Conservation (phyloP, 805 yeast species). For the Wickerhamiella allomyrinae region DNA sequence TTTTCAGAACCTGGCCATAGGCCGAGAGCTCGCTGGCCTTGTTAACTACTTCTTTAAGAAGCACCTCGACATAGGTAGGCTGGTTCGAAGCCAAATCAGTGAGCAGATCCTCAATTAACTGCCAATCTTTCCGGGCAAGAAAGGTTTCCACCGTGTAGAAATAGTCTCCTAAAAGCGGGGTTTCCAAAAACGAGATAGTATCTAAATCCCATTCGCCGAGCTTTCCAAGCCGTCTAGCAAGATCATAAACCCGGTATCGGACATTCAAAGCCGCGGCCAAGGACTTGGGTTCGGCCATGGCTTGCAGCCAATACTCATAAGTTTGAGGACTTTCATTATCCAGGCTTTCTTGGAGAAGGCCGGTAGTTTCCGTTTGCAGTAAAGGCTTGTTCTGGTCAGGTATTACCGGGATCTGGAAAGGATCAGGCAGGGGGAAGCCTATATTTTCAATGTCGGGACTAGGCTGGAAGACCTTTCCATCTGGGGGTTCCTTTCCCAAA, state of each 20-base stretch:
- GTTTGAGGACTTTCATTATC: not conserved
- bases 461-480: too few relatives aligned
- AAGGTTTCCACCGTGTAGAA: constrained; percentile 10
- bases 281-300: not conserved
- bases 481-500: too few relatives aligned
- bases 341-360: too few relatives aligned
- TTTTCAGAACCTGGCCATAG: not conserved
- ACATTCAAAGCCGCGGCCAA: not conserved
- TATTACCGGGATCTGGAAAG: too few relatives aligned
- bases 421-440: too few relatives aligned
- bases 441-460: too few relatives aligned
- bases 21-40: not conserved
- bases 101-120: constrained; percentile 2
- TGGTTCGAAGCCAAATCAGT: constrained; percentile 3
- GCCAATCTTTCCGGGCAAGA: constrained; percentile 1
- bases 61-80: constrained; percentile 6
- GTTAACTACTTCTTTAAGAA: not conserved
- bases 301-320: not conserved
- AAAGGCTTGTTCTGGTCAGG: too few relatives aligned
- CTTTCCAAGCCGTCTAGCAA: not conserved
- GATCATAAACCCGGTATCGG: not conserved
- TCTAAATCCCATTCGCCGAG: not conserved
- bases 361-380: too few relatives aligned
- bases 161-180: constrained; percentile 10
- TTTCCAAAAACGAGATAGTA: not conserved